Evolutionary conservation across 768 basidiomycete genomes (phyloP).

Genomic region (Leccinum boreale): DNA sequence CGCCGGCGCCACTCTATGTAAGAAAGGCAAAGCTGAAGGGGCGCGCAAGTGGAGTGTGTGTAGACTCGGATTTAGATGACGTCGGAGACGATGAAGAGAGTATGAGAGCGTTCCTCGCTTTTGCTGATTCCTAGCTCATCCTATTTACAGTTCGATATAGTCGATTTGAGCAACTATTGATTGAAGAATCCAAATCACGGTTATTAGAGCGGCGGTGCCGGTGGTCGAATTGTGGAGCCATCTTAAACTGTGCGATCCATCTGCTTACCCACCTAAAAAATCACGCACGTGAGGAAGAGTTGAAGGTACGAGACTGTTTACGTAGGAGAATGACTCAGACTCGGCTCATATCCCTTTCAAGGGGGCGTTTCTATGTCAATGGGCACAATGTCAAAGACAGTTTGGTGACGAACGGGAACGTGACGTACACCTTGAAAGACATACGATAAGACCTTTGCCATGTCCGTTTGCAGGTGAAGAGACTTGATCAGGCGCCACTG

Average conservation of each 20-base stretch:
- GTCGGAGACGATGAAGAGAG: constrained; percentile 26
- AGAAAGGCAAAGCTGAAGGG: constrained; percentile 19
- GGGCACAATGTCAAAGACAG: constrained; percentile 53
- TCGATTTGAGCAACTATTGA: constrained; percentile 39
- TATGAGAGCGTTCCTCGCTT: constrained; percentile 27
- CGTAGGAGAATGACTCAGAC: not conserved
- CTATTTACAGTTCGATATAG: constrained; percentile 37
- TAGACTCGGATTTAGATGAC: constrained; percentile 15
- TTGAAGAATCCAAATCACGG: constrained; percentile 47
- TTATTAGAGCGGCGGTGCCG: constrained; percentile 48
- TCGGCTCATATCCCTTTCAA: constrained; percentile 17
- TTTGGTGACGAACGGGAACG: constrained; percentile 37
- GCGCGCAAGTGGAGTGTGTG: constrained; percentile 11
- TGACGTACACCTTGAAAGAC: constrained; percentile 50
- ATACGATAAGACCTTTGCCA: constrained; percentile 34
- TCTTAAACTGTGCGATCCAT: constrained; percentile 51
- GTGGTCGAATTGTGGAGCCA: constrained; percentile 56
- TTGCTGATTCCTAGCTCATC: constrained; percentile 25
- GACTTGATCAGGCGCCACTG: not conserved
- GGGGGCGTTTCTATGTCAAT: constrained; percentile 47
- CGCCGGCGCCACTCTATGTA: constrained; percentile 23
- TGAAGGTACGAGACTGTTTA: constrained; percentile 24
- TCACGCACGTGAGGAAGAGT: constrained; percentile 33
- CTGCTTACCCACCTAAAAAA: constrained; percentile 48
- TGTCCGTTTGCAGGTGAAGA: constrained; percentile 42